Percentiles rank a stretch among this genome's conserved stretches.
phyloP scores from a whole-genome alignment of 805 yeast species.

The Spathaspora hagerdaliae region DNA sequence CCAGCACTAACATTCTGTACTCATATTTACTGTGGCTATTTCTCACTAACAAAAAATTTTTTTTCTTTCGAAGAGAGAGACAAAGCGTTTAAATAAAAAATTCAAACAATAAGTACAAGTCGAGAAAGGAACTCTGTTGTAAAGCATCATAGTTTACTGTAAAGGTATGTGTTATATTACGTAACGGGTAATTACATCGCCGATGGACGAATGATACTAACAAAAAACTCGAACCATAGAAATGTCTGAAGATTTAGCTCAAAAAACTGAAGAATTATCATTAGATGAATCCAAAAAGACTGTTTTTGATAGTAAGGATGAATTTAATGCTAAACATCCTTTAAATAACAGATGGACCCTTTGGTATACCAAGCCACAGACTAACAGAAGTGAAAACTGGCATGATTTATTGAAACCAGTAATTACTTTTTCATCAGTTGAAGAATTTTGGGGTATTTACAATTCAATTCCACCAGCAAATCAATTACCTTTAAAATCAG shows the following conservation, averaged over 20 bases:
- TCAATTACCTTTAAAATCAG: constrained; percentile 87
- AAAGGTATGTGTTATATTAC: too few species aligned
- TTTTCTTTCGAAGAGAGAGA: too few species aligned
- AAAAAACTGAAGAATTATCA: constrained; percentile 41
- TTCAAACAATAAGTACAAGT: too few species aligned
- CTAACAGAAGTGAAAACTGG: constrained; percentile 80
- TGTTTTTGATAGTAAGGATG: constrained; percentile 56
- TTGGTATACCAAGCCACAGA: constrained; percentile 95
- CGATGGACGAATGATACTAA: too few species aligned
- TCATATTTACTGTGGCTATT: too few species aligned
- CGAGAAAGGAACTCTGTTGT: too few species aligned
- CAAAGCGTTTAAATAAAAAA: too few species aligned
- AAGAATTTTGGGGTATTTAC: constrained; percentile 98
- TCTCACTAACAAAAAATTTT: too few species aligned
- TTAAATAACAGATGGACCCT: constrained; percentile 89
- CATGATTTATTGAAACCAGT: constrained; percentile 89
- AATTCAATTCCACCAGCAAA: constrained; percentile 89
- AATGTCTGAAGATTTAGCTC: constrained; percentile 44
- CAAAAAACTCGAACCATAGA: background rate
- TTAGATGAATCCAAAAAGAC: constrained; percentile 34
- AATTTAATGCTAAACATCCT: constrained; percentile 80
- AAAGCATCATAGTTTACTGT: too few species aligned
- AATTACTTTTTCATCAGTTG: constrained; percentile 88
- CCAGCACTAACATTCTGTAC: too few species aligned
- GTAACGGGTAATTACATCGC: too few species aligned